Base-by-base conservation (phyloP, 345 rosid species). In the Theobroma cacao region DNA sequence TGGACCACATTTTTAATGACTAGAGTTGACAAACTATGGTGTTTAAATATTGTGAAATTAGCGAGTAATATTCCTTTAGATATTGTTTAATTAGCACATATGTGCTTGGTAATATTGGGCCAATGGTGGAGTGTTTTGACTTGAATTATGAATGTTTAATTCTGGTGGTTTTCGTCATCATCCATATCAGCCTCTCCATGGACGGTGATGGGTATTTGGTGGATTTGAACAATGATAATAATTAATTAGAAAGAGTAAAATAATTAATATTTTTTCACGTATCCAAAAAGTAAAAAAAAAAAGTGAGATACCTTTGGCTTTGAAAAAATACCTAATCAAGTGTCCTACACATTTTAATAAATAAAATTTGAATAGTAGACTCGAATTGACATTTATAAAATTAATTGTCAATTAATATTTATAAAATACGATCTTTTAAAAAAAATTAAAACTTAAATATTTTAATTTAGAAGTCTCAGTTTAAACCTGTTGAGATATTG, bases 51-150 rank as follows among this genome's bases (percentile, higher is more conserved):
- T 34, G 34, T 15, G 48, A 36, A 45, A 38, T 34, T 60, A 12
- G 33, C n/a, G 67, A 6, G 38, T 17, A 15, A 77, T 80, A 63
- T 64, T 55, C 43, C 30, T 38, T 61, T 47, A 15, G 3, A 12
- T 43, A 67, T 12, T 47, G 15, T 45, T 59, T 28, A 34, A 36
- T 34, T 1, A 18, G 0, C 5, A 22, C 50, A 71, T 43, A 43
- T 53, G 33, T 78, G 22, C 64, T 62, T 52, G 20, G 31, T 56
- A 72, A 64, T 36, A n/a, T n/a, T n/a, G 56, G 31, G 59, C 83
- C 83, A 78, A 76, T 83, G 4, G 9, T 24, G 30, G n/a, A 30
- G 76, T 80, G 41, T 66, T 83, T 83, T 85, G 87, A 87, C 88
- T 80, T 75, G 9, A 52, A 43, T 82, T 72, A 28, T 76, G 50